These are phyloP conservation scores for Cornus suecica DNA, from an alignment of 148 eudicot genomes.

Conservation along the genomic window DNA sequence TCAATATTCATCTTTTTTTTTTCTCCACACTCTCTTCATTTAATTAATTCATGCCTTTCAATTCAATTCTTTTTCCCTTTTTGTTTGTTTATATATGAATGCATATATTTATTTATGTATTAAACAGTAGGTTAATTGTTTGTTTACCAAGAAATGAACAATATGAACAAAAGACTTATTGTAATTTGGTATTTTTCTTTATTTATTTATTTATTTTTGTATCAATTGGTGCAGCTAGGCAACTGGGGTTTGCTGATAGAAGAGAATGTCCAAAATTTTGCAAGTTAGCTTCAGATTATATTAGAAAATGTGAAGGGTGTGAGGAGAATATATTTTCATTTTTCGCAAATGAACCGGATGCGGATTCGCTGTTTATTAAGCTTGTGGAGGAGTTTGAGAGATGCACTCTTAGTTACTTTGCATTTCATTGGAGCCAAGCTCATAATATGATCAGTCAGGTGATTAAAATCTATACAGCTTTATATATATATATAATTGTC, in stretches of 20 bases:
- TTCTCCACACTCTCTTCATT: too few species aligned
- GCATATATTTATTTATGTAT: neutral
- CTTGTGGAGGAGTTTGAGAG: constrained; percentile 94
- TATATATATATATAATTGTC: neutral
- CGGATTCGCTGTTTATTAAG: constrained; percentile 86
- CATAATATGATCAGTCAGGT: constrained; percentile 79
- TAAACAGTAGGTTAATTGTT: neutral
- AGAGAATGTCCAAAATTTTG: constrained; percentile 71
- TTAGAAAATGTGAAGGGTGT: constrained; percentile 69
- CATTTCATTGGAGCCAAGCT: constrained; percentile 88
- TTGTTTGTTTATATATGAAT: neutral
- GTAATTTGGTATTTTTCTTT: too few species aligned
- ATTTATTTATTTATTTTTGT: neutral
- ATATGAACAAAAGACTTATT: too few species aligned
- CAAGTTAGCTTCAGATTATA: constrained; percentile 87
- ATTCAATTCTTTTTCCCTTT: neutral
- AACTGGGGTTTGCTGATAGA: constrained; percentile 72
- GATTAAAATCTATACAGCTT: neutral
- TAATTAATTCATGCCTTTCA: too few species aligned
- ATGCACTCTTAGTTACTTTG: constrained; percentile 94
- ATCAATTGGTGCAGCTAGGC: constrained; percentile 60
- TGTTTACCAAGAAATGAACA: too few species aligned
- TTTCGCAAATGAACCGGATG: constrained; percentile 66
- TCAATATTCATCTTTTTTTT: neutral
- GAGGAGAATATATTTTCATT: constrained; percentile 79